phyloP scores from a whole-genome alignment of 2,329 filamentous ascomycete genomes.

The Cladosporium sp. region DNA sequence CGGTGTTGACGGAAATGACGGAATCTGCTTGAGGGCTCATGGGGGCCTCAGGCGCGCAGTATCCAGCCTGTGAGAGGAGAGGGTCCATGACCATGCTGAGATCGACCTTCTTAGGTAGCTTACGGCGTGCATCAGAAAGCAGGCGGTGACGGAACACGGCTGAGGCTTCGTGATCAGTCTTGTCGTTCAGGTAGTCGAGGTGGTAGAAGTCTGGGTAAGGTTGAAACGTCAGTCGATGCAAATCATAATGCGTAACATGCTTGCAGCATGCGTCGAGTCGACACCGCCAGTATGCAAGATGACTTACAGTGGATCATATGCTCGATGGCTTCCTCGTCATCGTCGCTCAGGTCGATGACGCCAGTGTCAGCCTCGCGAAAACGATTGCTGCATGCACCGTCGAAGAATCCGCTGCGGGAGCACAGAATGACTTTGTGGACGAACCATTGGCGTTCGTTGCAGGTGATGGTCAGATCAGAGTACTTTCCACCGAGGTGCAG shows the following conservation, averaged over 20 bases:
- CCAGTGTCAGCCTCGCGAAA: slow-evolving; percentile 40
- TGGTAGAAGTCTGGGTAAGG: slow-evolving; percentile 40
- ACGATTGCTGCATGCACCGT: slow-evolving; percentile 41
- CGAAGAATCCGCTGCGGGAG: slow-evolving; percentile 51
- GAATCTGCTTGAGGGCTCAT: slow-evolving; percentile 28
- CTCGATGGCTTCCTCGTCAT: slow-evolving; percentile 43
- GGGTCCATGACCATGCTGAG: slow-evolving; percentile 40
- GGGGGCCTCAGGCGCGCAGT: slow-evolving; percentile 28
- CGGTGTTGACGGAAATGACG: slow-evolving; percentile 23
- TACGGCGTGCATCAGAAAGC: slow-evolving; percentile 31
- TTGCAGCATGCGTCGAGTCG: neutral
- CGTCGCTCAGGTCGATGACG: slow-evolving; percentile 41
- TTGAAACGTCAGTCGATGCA: slow-evolving; percentile 17
- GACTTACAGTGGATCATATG: slow-evolving; percentile 44
- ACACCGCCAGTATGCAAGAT: slow-evolving; percentile 13
- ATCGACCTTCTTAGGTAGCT: slow-evolving; percentile 37
- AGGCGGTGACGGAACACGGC: slow-evolving; percentile 39
- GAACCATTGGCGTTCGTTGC: slow-evolving; percentile 48
- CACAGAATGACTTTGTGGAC: slow-evolving; percentile 53
- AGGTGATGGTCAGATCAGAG: slow-evolving; percentile 52
- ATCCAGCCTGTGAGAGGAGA: slow-evolving; percentile 39
- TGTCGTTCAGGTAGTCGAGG: slow-evolving; percentile 39
- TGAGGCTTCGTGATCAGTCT: slow-evolving; percentile 31
- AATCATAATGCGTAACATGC: neutral
- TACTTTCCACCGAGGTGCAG: slow-evolving; percentile 44